Base-by-base conservation (phyloP, 768 basidiomycete genomes). In the Mycena galericulata region DNA sequence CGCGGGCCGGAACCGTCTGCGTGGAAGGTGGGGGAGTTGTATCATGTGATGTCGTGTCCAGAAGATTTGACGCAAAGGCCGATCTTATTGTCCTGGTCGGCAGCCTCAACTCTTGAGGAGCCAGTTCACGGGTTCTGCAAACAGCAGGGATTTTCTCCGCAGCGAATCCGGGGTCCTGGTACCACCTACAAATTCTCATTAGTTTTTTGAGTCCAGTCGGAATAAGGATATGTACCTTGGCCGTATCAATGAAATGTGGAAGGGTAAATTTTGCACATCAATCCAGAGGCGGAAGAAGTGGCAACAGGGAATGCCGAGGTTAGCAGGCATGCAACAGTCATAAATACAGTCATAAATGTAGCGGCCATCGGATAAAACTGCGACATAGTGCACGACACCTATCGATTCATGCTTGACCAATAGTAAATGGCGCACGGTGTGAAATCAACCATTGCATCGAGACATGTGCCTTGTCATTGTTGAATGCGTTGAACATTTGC, bases 321-420 rank as follows among this genome's bases (percentile, higher is more conserved):
- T 58, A 7, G 64, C 24, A 1, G 53, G 54, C 64, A 65, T 65
- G 27, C 64, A 65, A n/a, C 64, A 65, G 32, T 65, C 55, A 32
- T 56, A 65, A 6, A 51, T 7, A 38, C n/a, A n/a, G n/a, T n/a
- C n/a, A n/a, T n/a, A n/a, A n/a, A n/a, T n/a, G n/a, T 56, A 49
- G n/a, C n/a, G n/a, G n/a, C n/a, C n/a, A n/a, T n/a, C n/a, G n/a
- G n/a, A n/a, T n/a, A n/a, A n/a, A n/a, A 62, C 40, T 1, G 29
- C 60, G 12, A 62, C 17, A 22, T 62, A 62, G 12, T 62, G 60
- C 0, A 43, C 10, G 1, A 11, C 60, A 2, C 60, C 60, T 5
- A 40, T 62, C 0, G 60, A 51, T n/a, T 40, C 38, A 12, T 62
- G 60, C 29, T 40, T 50, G 2, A 61, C 60, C 4, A 36, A 9